Evolutionary conservation across 2,329 filamentous ascomycete species (phyloP).

Genomic region (Nigrograna mackinnonii): DNA sequence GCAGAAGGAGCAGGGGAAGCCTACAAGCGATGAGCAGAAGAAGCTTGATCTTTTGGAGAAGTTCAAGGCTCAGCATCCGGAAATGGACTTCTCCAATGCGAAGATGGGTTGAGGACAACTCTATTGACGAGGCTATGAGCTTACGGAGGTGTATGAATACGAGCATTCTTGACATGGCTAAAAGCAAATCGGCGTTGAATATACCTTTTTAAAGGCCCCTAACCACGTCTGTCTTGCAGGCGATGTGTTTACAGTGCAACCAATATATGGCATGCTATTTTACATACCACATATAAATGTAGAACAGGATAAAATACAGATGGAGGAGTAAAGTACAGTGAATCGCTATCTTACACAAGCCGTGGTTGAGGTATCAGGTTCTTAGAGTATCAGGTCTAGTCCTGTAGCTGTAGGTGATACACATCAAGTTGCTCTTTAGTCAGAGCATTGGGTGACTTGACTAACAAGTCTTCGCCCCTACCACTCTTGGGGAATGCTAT

Average conservation of each 20-base stretch:
- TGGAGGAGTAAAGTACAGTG: no score
- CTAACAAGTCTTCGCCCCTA: constrained; percentile 83
- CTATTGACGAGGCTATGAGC: constrained; percentile 1
- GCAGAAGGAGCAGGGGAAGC: constrained; percentile 90
- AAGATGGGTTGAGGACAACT: constrained; percentile 54
- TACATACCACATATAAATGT: no score
- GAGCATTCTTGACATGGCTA: no score
- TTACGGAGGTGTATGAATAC: background rate
- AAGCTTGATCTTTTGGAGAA: constrained; percentile 88
- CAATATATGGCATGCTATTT: no score
- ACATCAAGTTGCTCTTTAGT: constrained; percentile 62
- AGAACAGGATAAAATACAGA: no score
- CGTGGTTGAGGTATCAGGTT: no score
- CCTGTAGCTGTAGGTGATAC: constrained; percentile 56
- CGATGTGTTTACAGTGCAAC: no score
- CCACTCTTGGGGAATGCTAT: constrained; percentile 97
- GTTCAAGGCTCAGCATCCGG: constrained; percentile 81
- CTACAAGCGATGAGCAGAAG: constrained; percentile 92
- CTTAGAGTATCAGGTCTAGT: no score
- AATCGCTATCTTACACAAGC: no score
- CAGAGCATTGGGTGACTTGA: constrained; percentile 74
- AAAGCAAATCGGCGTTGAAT: no score
- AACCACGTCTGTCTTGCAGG: no score
- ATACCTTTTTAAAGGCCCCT: no score
- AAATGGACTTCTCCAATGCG: constrained; percentile 71